Conservation (phyloP, 495 filamentous ascomycete species). For the Aspergillus ostianus region DNA sequence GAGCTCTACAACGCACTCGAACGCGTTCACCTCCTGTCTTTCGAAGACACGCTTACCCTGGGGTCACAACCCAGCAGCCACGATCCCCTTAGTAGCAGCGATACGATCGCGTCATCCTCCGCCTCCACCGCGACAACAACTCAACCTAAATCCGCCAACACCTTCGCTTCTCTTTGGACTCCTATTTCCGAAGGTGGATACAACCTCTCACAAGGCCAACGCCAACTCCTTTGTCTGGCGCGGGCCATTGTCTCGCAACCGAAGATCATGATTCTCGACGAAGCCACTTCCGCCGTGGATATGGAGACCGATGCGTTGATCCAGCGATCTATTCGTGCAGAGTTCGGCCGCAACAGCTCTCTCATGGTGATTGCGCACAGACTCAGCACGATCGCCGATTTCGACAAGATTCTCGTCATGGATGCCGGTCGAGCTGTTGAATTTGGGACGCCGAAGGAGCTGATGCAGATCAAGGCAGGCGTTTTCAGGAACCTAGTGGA, state of each 20-base stretch:
- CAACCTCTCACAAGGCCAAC: conserved; percentile 83
- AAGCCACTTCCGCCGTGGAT: conserved; percentile 87
- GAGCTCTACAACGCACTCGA: conserved; percentile 73
- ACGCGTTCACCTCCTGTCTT: conserved; percentile 69
- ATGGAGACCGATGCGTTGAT: conserved; percentile 82
- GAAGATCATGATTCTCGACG: conserved; percentile 85
- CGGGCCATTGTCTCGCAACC: conserved; percentile 79
- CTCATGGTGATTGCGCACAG: conserved; percentile 87
- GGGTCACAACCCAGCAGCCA: conserved; percentile 29
- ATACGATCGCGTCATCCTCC: conserved; percentile 26
- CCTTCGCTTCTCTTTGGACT: conserved; percentile 58
- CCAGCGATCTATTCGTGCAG: conserved; percentile 76
- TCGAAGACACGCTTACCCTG: conserved; percentile 35
- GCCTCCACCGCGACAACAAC: conserved; percentile 24
- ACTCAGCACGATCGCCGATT: conserved; percentile 81
- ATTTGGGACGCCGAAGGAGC: conserved; percentile 65
- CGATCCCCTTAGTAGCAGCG: conserved; percentile 19
- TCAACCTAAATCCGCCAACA: conserved; percentile 53
- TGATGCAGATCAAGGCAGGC: conserved; percentile 56
- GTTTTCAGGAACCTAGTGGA: conserved; percentile 73
- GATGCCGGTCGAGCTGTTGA: conserved; percentile 73
- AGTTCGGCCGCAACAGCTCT: conserved; percentile 68
- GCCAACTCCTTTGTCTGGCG: conserved; percentile 84
- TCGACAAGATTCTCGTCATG: conserved; percentile 81
- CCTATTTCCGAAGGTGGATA: conserved; percentile 72